Base-by-base conservation (phyloP, 768 basidiomycete genomes). In the Fomitopsis pulvina region DNA sequence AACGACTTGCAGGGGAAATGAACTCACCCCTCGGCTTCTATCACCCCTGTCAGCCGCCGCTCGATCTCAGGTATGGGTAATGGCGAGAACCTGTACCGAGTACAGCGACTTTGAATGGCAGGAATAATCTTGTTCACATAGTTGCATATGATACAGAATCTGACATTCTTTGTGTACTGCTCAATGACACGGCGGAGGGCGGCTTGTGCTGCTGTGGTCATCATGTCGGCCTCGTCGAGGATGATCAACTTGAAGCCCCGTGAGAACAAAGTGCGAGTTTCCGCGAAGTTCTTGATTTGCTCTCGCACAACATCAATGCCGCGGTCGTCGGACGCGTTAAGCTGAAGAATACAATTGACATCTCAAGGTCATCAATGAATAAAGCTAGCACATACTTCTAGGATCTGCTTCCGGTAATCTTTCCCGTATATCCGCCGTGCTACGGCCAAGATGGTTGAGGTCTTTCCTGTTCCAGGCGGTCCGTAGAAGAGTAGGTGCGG, bases 151-250 rank as follows among this genome's bases (percentile, higher is more conserved):
- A 99, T 99, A 70, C 96, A 99, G 68, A 99, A 99, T 32, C 96
- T 85, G 57, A 97, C 96, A 61, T 98, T 98, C 69, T 87, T 92
- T 18, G 96, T 99, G 67, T 96, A 98, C 57, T 96, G 94, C 67
- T 99, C 96, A 57, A 99, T 97, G 29, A 98, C 87, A 60, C 96
- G 87, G 25, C 96, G 87, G 26, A 99, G 79, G 22, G 96, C 96
- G 2, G 94, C 90, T 63, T 99, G 96, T 1, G 96, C 96, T 49
- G 90, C 87, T 55, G 92, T 86, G 0, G 96, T 99, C 96, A 99
- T 99, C 95, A 96, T 96, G 74, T 99, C 96, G n/a, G 96, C 96
- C 68, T 99, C 96, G 58, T 99, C 96, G 28, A 99, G 81, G 53
- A 99, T 84, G 67, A 99, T 95, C 64, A 99, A 84, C 62, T 98